Conservation (phyloP, 2,329 filamentous ascomycete genomes). For the Neodidymelliopsis sp. region DNA sequence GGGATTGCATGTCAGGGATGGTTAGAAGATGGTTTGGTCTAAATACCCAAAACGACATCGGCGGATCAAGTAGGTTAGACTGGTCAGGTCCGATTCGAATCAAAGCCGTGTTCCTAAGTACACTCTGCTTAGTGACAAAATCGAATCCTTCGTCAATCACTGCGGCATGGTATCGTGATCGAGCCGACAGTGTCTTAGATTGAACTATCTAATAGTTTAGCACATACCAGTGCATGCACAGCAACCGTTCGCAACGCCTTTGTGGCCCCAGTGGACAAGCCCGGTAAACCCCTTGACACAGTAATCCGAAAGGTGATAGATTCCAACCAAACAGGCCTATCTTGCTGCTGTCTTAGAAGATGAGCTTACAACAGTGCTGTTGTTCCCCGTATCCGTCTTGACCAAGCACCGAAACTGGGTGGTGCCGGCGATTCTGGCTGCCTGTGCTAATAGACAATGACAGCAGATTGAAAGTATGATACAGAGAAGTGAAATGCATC, state of each 20-base stretch:
- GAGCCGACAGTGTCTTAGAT: no score
- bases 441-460: neutral
- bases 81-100: no score
- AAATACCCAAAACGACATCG: no score
- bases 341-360: neutral
- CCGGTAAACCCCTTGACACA: neutral
- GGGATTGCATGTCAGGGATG: neutral
- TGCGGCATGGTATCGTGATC: no score
- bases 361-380: neutral
- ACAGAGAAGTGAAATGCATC: slow-evolving; percentile 3
- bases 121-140: no score
- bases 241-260: neutral
- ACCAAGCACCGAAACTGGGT: neutral
- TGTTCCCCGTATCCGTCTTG: neutral
- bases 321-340: neutral
- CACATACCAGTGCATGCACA: neutral
- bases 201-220: no score
- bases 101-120: no score
- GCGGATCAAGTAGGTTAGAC: no score
- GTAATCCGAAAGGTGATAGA: slow-evolving; percentile 8
- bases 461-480: neutral
- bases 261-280: neutral
- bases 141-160: no score
- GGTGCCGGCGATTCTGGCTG: neutral
- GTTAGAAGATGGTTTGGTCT: neutral